Percentiles rank a stretch among this genome's conserved stretches.
Evolutionary conservation across 2,329 filamentous ascomycete genomes (phyloP).

Genomic region (Zalaria sp.): DNA sequence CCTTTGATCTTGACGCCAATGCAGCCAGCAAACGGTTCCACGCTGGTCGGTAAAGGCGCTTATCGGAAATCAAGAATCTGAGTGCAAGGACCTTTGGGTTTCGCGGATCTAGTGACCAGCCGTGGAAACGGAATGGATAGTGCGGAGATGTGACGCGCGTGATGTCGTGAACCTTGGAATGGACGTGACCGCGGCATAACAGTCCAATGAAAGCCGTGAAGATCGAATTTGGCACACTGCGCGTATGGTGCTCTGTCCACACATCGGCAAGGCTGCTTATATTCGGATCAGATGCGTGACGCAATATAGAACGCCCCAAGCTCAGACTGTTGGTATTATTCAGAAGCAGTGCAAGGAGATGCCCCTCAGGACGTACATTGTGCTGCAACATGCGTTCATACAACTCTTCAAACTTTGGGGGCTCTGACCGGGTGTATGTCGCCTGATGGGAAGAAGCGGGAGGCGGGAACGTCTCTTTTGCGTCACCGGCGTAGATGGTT

Average conservation of each 20-base stretch:
- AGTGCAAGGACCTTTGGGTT: too few relatives aligned
- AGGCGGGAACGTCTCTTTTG: conserved; percentile 38
- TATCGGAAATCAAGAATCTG: too few relatives aligned
- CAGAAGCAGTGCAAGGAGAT: conserved; percentile 41
- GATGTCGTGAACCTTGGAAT: neutral
- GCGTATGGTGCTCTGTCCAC: conserved; percentile 12
- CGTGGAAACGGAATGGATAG: too few relatives aligned
- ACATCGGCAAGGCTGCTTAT: neutral
- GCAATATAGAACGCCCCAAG: conserved; percentile 37
- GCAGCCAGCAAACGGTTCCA: conserved; percentile 11
- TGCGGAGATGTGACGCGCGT: too few relatives aligned
- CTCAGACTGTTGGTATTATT: conserved; percentile 34
- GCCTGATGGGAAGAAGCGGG: conserved; percentile 48
- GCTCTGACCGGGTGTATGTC: conserved; percentile 46
- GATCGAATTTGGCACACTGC: conserved; percentile 18
- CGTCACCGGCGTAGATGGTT: conserved; percentile 43
- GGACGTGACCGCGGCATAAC: conserved; percentile 26
- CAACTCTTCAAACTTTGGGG: conserved; percentile 45
- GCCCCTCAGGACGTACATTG: conserved; percentile 12
- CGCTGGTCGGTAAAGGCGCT: conserved; percentile 7
- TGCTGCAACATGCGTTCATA: conserved; percentile 43
- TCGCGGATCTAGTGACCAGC: too few relatives aligned
- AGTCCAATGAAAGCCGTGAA: conserved; percentile 39
- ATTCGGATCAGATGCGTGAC: neutral
- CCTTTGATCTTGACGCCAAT: too few relatives aligned